A percentile compares a stretch with the other conserved stretches of the same genome.
Conservation (phyloP, 352 stramenopile species). For the Globisporangium camurandrum region DNA sequence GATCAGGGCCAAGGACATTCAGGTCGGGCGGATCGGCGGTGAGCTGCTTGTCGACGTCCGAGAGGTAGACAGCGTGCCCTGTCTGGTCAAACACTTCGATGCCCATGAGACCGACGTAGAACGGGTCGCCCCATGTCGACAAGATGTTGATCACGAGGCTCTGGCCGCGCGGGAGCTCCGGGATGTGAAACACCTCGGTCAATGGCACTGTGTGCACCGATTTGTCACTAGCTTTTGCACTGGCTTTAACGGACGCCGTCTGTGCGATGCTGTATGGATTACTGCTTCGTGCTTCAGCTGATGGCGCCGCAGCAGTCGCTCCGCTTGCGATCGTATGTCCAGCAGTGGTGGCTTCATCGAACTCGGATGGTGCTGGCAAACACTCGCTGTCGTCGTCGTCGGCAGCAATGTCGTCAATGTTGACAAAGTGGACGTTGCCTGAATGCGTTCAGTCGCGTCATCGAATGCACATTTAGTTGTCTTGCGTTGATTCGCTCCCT, state of each 20-base stretch:
- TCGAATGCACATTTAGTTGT: too few species aligned
- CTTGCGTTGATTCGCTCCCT: too few species aligned
- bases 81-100: constrained; percentile 86
- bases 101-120: constrained; percentile 88
- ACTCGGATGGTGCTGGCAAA: background rate
- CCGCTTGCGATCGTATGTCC: too few species aligned
- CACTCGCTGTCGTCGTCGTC: too few species aligned
- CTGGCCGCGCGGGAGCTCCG: constrained; percentile 57
- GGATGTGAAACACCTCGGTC: constrained; percentile 56
- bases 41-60: constrained; percentile 60
- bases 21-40: constrained; percentile 72
- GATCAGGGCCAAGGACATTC: constrained; percentile 74
- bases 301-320: background rate
- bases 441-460: background rate
- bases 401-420: constrained; percentile 50
- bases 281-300: background rate
- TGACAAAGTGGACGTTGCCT: constrained; percentile 74
- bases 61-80: constrained; percentile 53
- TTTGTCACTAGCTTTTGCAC: background rate
- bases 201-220: background rate
- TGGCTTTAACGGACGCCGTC: background rate
- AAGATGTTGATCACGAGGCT: constrained; percentile 80
- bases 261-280: constrained; percentile 3
- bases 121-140: constrained; percentile 86
- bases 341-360: constrained; percentile 6